Conservation (phyloP, 805 yeast species). For the Komagataella phaffii region DNA sequence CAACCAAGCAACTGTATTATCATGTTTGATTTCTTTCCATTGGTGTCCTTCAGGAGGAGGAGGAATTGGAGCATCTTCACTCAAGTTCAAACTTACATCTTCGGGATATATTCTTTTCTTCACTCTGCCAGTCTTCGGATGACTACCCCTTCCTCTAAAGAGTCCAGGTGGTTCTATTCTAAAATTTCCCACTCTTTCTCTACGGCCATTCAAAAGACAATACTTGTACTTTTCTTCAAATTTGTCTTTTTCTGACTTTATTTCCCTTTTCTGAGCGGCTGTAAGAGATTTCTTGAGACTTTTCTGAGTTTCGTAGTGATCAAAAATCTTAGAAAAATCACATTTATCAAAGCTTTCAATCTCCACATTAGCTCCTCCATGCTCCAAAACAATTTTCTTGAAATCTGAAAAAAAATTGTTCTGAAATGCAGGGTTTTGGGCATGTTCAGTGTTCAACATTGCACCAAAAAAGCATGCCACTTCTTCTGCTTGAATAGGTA, state of each 20-base stretch:
- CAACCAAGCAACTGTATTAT: slow-evolving; percentile 85
- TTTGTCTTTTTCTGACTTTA: slow-evolving; percentile 61
- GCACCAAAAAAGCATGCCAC: slow-evolving; percentile 95
- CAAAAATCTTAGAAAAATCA: slow-evolving; percentile 67
- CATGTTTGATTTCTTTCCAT: slow-evolving; percentile 88
- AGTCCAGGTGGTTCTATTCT: slow-evolving; percentile 93
- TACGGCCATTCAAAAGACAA: slow-evolving; percentile 76
- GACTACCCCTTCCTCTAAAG: slow-evolving; percentile 94
- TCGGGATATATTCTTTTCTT: slow-evolving; percentile 84
- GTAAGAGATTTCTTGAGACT: slow-evolving; percentile 61
- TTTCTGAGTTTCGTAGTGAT: slow-evolving; percentile 53
- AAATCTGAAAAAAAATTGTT: slow-evolving; percentile 82
- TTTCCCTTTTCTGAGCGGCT: slow-evolving; percentile 58
- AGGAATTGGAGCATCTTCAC: slow-evolving; percentile 62
- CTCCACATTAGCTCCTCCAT: slow-evolving; percentile 42
- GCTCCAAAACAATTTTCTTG: slow-evolving; percentile 46
- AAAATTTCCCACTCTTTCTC: slow-evolving; percentile 88
- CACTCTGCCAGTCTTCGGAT: slow-evolving; percentile 88
- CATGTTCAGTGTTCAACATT: slow-evolving; percentile 78
- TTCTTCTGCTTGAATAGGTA: slow-evolving; percentile 82
- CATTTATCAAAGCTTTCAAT: slow-evolving; percentile 51
- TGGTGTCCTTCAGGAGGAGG: slow-evolving; percentile 74
- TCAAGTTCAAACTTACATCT: slow-evolving; percentile 73
- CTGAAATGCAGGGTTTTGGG: slow-evolving; percentile 74
- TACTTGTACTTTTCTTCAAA: slow-evolving; percentile 71